Percentiles rank a stretch among this genome's conserved stretches.
These are phyloP conservation scores for Neolentinus lepideus DNA, from an alignment of 1,284 basidiomycete species.

Conservation along the genomic window DNA sequence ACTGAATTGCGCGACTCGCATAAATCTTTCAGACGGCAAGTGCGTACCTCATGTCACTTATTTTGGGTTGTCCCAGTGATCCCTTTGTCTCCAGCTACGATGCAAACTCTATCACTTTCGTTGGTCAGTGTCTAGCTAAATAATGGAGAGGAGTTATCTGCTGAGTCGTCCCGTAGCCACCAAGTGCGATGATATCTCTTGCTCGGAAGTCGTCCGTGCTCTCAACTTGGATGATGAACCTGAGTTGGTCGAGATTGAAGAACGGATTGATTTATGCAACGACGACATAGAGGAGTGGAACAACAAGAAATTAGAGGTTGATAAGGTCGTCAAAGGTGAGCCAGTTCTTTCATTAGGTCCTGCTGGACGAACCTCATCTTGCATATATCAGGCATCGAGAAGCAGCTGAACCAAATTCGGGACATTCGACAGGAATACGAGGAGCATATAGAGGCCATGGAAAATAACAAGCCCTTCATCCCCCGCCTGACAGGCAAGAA, in stretches of 20 bases:
- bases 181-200: slow-evolving; percentile 61
- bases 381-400: slow-evolving; percentile 26
- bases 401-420: slow-evolving; percentile 32
- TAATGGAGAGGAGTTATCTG: slow-evolving; percentile 6
- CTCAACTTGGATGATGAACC: slow-evolving; percentile 44
- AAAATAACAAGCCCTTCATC: slow-evolving; percentile 36
- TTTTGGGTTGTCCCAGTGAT: slow-evolving; percentile 1
- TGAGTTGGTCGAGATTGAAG: slow-evolving; percentile 42
- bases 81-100: slow-evolving; percentile 33
- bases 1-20: slow-evolving; percentile 2
- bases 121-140: slow-evolving; percentile 26
- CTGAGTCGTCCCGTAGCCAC: slow-evolving; percentile 29
- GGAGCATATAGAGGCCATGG: slow-evolving; percentile 38
- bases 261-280: slow-evolving; percentile 30
- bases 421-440: slow-evolving; percentile 33
- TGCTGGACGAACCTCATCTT: slow-evolving; percentile 1
- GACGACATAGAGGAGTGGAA: slow-evolving; percentile 33
- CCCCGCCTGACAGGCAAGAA: slow-evolving; percentile 31
- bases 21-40: slow-evolving; percentile 36
- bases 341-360: not conserved
- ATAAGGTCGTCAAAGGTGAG: slow-evolving; percentile 34
- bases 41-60: slow-evolving; percentile 23
- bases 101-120: slow-evolving; percentile 50
- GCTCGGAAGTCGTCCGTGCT: slow-evolving; percentile 45
- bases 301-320: slow-evolving; percentile 31